Base-by-base conservation (phyloP, 768 basidiomycete genomes). In the Mycena venus region DNA sequence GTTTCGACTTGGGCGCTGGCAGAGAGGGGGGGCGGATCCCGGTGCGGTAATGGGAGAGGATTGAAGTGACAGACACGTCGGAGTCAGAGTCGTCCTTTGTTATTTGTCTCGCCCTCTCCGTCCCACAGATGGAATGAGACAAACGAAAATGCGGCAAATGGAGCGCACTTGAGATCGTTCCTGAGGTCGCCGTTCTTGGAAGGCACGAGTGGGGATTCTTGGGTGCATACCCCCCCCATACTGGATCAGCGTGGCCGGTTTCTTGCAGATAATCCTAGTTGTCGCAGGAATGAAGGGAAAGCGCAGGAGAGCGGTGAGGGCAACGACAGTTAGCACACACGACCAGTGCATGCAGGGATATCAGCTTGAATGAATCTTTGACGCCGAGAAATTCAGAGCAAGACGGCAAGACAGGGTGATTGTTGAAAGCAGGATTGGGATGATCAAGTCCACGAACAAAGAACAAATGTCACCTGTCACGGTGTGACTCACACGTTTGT, bases 1-100 rank as follows among this genome's bases (percentile, higher is more conserved):
- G 91, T 55, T 21, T 66, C 38, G 73, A 42, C 42, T 66, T 69
- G 60, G 70, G 27, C 6, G 49, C 44, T 4, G 60, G n/a, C 12
- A 27, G 36, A n/a, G 58, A 60, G 42, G 59, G 69, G 58, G 51
- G 49, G 21, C 15, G 55, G 66, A 47, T 44, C 14, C 19, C 60
- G 31, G 68, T 31, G 23, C 72, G 71, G 40, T 75, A 63, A 19
- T 68, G 68, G 49, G 74, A 49, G n/a, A 65, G 21, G n/a, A 49
- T 17, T 2, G 55, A 67, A 38, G 64, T 14, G 2, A 36, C 25
- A 10, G 63, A 8, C 15, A 32, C 12, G 31, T 36, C 59, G 6
- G 29, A 3, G 15, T 64, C 66, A 51, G 55, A 6, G 36, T 63
- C 32, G 27, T 58, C 31, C 19, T 65, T 38, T 56, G 36, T 21